These are phyloP conservation scores for Coleophoma cylindrospora DNA, from an alignment of 2,329 filamentous ascomycete genomes.

Conservation along the genomic window DNA sequence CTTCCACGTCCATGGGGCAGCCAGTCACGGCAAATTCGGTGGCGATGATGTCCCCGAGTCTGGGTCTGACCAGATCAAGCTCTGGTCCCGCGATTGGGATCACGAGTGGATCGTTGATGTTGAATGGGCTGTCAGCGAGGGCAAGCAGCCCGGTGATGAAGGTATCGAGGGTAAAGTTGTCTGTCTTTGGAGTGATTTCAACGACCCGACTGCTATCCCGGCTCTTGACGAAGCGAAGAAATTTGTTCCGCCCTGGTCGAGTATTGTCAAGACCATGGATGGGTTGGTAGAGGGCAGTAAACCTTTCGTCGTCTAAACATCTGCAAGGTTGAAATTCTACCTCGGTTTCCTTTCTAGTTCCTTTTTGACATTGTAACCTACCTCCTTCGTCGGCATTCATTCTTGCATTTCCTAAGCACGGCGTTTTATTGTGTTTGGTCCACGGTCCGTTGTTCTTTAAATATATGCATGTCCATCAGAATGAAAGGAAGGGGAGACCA, in stretches of 20 bases:
- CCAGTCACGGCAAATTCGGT: constrained; percentile 56
- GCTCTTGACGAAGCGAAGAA: constrained; percentile 75
- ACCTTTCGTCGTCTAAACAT: constrained; percentile 35
- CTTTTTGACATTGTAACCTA: no score
- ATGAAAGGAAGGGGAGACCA: no score
- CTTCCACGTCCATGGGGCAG: constrained; percentile 59
- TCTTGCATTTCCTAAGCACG: no score
- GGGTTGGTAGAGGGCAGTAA: constrained; percentile 80
- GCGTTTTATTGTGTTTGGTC: no score
- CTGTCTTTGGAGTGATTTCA: constrained; percentile 87
- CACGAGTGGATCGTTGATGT: constrained; percentile 69
- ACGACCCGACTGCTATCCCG: constrained; percentile 66
- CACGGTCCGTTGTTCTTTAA: no score
- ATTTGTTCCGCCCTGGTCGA: constrained; percentile 76
- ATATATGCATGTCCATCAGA: no score
- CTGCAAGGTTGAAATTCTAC: neutral
- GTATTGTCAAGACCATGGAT: constrained; percentile 68
- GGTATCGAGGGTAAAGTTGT: constrained; percentile 60
- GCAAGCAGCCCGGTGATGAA: constrained; percentile 26
- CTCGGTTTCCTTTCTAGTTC: no score
- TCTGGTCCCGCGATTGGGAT: constrained; percentile 81
- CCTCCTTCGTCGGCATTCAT: no score
- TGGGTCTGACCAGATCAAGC: constrained; percentile 62
- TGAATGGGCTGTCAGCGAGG: constrained; percentile 43
- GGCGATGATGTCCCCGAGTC: constrained; percentile 51